Percentiles rank a stretch among this genome's conserved stretches.
Evolutionary conservation across 2,329 filamentous ascomycete genomes (phyloP).

Genomic region (Aureobasidium sp.): DNA sequence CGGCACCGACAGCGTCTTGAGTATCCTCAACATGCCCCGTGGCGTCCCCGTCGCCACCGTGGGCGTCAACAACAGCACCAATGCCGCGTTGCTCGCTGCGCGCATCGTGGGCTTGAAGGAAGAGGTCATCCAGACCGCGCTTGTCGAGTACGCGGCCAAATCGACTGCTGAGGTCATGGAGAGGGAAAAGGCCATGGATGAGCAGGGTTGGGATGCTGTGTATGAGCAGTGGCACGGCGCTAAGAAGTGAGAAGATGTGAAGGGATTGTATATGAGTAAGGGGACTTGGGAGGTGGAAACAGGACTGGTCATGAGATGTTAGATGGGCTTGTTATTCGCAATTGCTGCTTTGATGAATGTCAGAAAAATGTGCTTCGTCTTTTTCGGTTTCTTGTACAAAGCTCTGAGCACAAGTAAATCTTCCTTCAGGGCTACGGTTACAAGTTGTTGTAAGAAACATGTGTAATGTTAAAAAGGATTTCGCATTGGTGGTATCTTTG

Average conservation of each 20-base stretch:
- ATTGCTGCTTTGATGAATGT: no score
- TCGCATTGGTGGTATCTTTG: background rate
- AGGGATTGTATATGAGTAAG: background rate
- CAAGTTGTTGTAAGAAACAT: no score
- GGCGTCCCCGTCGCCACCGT: slow-evolving; percentile 37
- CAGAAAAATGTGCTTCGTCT: no score
- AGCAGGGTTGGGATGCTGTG: slow-evolving; percentile 40
- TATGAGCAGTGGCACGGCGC: slow-evolving; percentile 23
- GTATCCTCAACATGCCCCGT: slow-evolving; percentile 47
- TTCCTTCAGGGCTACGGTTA: no score
- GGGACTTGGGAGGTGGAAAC: background rate
- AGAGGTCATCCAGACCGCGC: slow-evolving; percentile 47
- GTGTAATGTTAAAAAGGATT: background rate
- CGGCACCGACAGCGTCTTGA: slow-evolving; percentile 44
- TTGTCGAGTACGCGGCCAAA: slow-evolving; percentile 55
- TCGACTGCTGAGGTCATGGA: slow-evolving; percentile 58
- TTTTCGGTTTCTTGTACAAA: no score
- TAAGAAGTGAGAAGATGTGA: slow-evolving; percentile 21
- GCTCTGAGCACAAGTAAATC: no score
- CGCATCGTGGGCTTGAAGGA: slow-evolving; percentile 43
- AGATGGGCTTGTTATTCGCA: no score
- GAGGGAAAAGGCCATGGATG: slow-evolving; percentile 53
- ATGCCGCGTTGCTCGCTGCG: slow-evolving; percentile 42
- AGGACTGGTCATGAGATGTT: background rate
- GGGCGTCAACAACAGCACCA: slow-evolving; percentile 41